phyloP scores from a whole-genome alignment of 495 filamentous ascomycete genomes.

The Annulohypoxylon maeteangense region DNA sequence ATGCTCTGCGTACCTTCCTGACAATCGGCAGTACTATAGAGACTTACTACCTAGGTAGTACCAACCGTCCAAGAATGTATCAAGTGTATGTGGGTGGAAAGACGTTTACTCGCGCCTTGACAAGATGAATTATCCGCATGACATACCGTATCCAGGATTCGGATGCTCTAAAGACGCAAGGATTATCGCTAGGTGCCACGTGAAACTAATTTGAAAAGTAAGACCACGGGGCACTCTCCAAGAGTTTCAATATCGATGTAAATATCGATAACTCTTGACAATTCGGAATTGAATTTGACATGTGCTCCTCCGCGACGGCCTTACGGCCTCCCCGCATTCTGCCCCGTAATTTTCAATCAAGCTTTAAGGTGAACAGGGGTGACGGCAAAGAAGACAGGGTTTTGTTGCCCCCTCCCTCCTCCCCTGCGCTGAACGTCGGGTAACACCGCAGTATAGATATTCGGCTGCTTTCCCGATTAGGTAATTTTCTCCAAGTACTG shows the following conservation, averaged over 20 bases:
- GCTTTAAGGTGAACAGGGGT: conserved; percentile 5
- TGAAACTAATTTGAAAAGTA: background rate
- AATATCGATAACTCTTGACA: background rate
- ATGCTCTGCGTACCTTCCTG: background rate
- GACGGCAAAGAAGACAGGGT: conserved; percentile 4
- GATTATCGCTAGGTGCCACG: background rate
- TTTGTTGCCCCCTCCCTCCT: background rate
- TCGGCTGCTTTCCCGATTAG: conserved; percentile 16
- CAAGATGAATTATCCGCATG: background rate
- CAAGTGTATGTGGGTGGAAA: no score
- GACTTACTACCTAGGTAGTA: background rate
- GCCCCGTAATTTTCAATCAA: background rate
- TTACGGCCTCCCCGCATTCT: background rate
- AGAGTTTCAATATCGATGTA: background rate
- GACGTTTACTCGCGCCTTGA: background rate
- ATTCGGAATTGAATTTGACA: background rate
- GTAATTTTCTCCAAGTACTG: conserved; percentile 8
- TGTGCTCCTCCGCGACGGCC: conserved; percentile 1
- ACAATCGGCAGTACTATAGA: background rate
- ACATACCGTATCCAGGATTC: background rate
- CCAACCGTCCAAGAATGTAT: no score
- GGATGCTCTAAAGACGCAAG: background rate
- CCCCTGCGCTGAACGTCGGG: conserved; percentile 3
- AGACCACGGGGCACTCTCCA: background rate
- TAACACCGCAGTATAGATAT: conserved; percentile 13